A percentile compares a stretch with the other conserved stretches of the same genome.
Conservation (phyloP, 805 yeast species). For the Wickerhamomyces kurtzmanii region DNA sequence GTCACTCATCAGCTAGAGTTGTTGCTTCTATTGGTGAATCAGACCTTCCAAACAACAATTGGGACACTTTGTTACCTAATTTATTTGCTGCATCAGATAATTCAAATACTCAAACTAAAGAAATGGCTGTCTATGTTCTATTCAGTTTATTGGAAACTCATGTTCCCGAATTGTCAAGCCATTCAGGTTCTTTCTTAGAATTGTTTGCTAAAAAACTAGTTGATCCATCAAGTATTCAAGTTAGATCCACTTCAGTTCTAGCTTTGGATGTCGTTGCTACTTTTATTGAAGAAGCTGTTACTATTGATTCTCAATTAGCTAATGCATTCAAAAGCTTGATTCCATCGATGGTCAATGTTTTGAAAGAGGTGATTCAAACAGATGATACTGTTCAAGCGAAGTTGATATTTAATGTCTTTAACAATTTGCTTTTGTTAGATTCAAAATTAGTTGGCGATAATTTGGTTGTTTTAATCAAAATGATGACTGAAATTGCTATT, state of each 20-base stretch:
- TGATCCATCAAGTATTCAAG: constrained; percentile 51
- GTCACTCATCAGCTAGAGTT: constrained; percentile 87
- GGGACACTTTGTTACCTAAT: constrained; percentile 71
- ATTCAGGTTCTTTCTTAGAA: constrained; percentile 57
- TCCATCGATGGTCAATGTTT: constrained; percentile 74
- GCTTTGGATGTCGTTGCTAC: constrained; percentile 64
- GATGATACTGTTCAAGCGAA: constrained; percentile 67
- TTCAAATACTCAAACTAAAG: constrained; percentile 47
- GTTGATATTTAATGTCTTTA: constrained; percentile 76
- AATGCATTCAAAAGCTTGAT: constrained; percentile 51
- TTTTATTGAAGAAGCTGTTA: constrained; percentile 52
- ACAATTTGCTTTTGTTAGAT: constrained; percentile 68
- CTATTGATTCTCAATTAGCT: constrained; percentile 35
- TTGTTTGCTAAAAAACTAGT: constrained; percentile 61
- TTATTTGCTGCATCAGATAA: constrained; percentile 59
- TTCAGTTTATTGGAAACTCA: constrained; percentile 68
- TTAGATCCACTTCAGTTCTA: constrained; percentile 74
- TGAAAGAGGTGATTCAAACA: constrained; percentile 60
- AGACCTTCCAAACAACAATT: constrained; percentile 58
- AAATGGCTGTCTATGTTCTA: constrained; percentile 75
- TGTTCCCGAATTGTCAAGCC: constrained; percentile 46
- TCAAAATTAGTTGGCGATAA: constrained; percentile 70
- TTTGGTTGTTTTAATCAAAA: constrained; percentile 55
- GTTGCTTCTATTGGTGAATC: constrained; percentile 75
- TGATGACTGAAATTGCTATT: constrained; percentile 68